phyloP scores from a whole-genome alignment of 768 basidiomycete genomes.

The Xerocomellus intermedius region DNA sequence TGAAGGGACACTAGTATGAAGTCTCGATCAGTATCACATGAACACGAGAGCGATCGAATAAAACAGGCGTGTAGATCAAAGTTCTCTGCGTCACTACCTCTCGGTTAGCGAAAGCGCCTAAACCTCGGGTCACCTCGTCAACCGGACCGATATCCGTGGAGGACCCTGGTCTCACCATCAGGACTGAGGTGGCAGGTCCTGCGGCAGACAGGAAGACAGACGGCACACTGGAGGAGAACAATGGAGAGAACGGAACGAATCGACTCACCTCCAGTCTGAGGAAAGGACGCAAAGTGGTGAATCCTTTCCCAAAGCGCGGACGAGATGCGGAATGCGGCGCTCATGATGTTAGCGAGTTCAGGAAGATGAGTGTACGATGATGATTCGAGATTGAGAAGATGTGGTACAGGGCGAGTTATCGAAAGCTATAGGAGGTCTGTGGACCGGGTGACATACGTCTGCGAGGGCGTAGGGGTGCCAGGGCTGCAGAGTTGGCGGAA shows the following conservation, averaged over 20 bases:
- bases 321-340: slow-evolving; percentile 63
- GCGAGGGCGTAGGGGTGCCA: slow-evolving; percentile 21
- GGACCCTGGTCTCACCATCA: too few relatives aligned
- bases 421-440: slow-evolving; percentile 2
- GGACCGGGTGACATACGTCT: slow-evolving; percentile 22
- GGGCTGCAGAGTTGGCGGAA: slow-evolving; percentile 5
- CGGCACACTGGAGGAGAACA: too few relatives aligned
- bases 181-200: neutral
- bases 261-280: slow-evolving; percentile 81
- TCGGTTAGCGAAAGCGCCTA: too few relatives aligned
- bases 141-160: neutral
- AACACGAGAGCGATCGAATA: neutral
- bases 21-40: slow-evolving; percentile 5
- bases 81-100: neutral
- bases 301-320: slow-evolving; percentile 85
- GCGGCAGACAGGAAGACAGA: neutral
- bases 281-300: slow-evolving; percentile 87
- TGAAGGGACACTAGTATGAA: slow-evolving; percentile 11
- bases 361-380: neutral
- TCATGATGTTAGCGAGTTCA: slow-evolving; percentile 29
- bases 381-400: too few relatives aligned
- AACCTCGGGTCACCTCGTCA: neutral
- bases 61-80: neutral
- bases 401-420: slow-evolving; percentile 9
- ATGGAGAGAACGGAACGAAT: neutral